Base-by-base conservation (phyloP, 2,329 filamentous ascomycete species). In the Dactylellina leptospora region DNA sequence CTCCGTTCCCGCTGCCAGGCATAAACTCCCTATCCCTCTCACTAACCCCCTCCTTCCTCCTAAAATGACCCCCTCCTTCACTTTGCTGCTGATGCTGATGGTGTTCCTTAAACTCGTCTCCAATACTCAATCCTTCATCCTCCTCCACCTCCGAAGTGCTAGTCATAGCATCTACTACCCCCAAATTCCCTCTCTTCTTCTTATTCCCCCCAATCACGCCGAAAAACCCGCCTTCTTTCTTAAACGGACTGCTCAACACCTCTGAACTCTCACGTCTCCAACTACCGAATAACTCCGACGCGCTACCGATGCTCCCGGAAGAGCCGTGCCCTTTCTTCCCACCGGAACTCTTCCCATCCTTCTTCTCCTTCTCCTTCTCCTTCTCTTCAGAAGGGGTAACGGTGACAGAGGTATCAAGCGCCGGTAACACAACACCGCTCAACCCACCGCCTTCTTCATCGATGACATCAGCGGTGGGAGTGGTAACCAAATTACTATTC, bases 171-270 rank as follows among this genome's bases (percentile, higher is more conserved):
- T 72, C 68, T 6, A 72, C 68, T 20, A 58, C 42, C 11, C 33
- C 51, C 20, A 72, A 45, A 40, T 72, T 72, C 1, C 68, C 68
- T 11, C 68, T 45, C 59, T 72, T 72, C 53, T 72, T 72, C 68
- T 72, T 72, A 38, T 72, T 72, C n/a, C 68, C 68, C n/a, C 66
- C 66, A 9, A 71, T 63, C 1, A 63, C 66, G 5, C 66, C 66
- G 28, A 72, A 64, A 22, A 72, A 72, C 18, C 68, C 68, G 1
- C 53, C 68, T 50, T 64, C 59, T 20, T 64, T 64, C 53, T 72
- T 72, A 28, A 72, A 72, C 3, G 68, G 68, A 45, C 68, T 72
- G 4, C 59, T 64, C 10, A 72, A 22, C 4, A 47, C 68, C 4
- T 72, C 68, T 2, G 68, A 64, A 36, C 68, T 64, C 47, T 72